Evolutionary conservation across 2,329 filamentous ascomycete genomes (phyloP), one percentile per base, ranked within the genome.

Genomic region (Fusarium foetens): DNA sequence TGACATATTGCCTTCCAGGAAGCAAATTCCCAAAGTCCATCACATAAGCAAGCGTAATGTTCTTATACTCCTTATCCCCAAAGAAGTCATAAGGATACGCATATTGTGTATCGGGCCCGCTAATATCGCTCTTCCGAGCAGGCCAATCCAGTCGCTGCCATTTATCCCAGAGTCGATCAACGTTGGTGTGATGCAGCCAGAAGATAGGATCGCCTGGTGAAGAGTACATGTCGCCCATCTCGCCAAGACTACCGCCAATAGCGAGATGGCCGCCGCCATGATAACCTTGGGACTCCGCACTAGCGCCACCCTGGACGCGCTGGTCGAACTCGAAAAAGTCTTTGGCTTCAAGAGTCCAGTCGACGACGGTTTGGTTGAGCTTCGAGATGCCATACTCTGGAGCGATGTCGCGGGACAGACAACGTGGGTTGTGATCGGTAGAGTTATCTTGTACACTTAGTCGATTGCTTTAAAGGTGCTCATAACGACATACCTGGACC

Each of bases 401-500:
- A 14, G 35, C 8, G 4, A 53, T 13, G 35, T 39, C 51, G 10
- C 51, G 51, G 0, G 25, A 10, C 7, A 53, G 19, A 6, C 51
- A 53, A 4, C 35, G 51, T 0, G 51, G 51, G 0, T 23, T 29
- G 14, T 53, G n/a, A 1, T 14, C 14, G 6, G 25, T 53, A 0
- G 35, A 53, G 19, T 10, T 53, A 10, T 17, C 51, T 53, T 17
- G 0, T 5, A 5, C 2, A 19, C 2, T 53, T 10, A 53, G 51
- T n/a, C 2, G 5, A 3, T 29, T 5, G 14, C 10, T 4, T 1
- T 0, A 3, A 0, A 17, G 25, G 2, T 0, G 1, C 10, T 13
- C 1, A 9, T 10, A 13, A 1, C 3, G 3, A 29, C 19, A n/a
- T 41, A 53, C 35, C 51, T n/a, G 33, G 51, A 4, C 51, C 51